Base-by-base conservation (phyloP, 2,329 filamentous ascomycete genomes). In the Aspergillus glaucus region DNA sequence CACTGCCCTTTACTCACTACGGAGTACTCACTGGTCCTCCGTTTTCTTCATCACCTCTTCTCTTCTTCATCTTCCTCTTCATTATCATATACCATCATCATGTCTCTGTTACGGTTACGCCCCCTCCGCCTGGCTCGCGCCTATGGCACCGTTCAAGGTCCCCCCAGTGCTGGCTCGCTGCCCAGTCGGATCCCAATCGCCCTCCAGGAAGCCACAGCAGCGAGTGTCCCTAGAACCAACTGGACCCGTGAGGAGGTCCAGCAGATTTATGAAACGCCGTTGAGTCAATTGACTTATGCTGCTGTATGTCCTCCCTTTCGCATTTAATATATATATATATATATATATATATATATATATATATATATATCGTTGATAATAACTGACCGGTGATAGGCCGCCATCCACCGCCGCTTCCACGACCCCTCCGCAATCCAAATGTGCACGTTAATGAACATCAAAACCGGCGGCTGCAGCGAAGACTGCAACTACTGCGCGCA, bases 381-480 rank as follows among this genome's bases (percentile, higher is more conserved):
- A 22, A 22, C 22, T 22, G 22, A 6, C 22, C 6, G 22, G 22
- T 22, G 22, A 22, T 22, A 22, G 88, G 83, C 81, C 56, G 80
- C 78, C 32, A 74, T 95, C 49, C 90, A 95, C 70, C 84, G 88
- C 42, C 85, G 86, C 59, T 94, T 94, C 75, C 90, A 95, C 72
- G 80, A 87, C 62, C 87, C 90, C 6, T 78, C 84, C 43, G 84
- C 88, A 24, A 88, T 95, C 54, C 90, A 95, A 70, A 86, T 95
- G 71, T 95, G 90, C 75, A 95, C 90, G 0, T 77, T 95, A 50
- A 94, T 95, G 87, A 95, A 94, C 76, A 95, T 95, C 76, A 95
- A 95, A 68, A 94, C 88, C 7, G 90, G 90, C 47, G 90, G 90
- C 43, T 95, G 90, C 72, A 89, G 82, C 59, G 90, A 95, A 69